phyloP scores from a whole-genome alignment of 164 flowering plant species.

The Vitis riparia region DNA sequence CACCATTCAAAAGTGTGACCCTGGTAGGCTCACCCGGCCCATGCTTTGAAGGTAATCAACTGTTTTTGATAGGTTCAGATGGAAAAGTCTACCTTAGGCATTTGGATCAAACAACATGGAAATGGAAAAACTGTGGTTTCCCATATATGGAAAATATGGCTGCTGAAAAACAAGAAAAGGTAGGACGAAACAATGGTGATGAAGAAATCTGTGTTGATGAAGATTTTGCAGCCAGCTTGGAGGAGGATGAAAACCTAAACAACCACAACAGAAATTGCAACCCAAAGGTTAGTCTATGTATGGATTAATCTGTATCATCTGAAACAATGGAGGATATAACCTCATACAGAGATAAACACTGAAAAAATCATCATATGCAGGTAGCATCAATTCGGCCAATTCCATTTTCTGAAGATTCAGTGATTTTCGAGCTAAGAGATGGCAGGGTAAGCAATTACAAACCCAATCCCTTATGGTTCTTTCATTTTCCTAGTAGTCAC shows the following conservation, averaged over 20 bases:
- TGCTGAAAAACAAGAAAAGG: slow-evolving; percentile 12
- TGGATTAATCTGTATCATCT: not conserved
- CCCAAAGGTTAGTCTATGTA: slow-evolving; percentile 51
- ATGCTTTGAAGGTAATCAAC: slow-evolving; percentile 54
- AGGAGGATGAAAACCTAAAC: slow-evolving; percentile 20
- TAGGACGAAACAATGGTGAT: not conserved
- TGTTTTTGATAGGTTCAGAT: slow-evolving; percentile 79
- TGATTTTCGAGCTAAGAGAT: slow-evolving; percentile 73
- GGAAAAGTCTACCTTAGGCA: slow-evolving; percentile 75
- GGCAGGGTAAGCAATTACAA: slow-evolving; percentile 64
- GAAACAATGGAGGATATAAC: too few species aligned
- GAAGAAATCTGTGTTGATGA: slow-evolving; percentile 25
- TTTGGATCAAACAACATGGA: slow-evolving; percentile 59
- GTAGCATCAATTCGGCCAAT: slow-evolving; percentile 69
- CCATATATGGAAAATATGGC: slow-evolving; percentile 33
- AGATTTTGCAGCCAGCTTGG: slow-evolving; percentile 24
- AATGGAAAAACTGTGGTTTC: slow-evolving; percentile 67
- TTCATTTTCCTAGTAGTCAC: too few species aligned
- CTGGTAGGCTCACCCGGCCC: slow-evolving; percentile 78
- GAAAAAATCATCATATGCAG: slow-evolving; percentile 32
- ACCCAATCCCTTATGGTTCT: not conserved
- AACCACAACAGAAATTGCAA: slow-evolving; percentile 41
- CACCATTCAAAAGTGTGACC: slow-evolving; percentile 53
- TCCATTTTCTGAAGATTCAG: slow-evolving; percentile 60
- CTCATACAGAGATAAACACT: too few species aligned